Percentiles rank a stretch among this genome's conserved stretches.
Evolutionary conservation across 2,329 filamentous ascomycete species (phyloP).

Genomic region (Pseudofabraea citricarpa): DNA sequence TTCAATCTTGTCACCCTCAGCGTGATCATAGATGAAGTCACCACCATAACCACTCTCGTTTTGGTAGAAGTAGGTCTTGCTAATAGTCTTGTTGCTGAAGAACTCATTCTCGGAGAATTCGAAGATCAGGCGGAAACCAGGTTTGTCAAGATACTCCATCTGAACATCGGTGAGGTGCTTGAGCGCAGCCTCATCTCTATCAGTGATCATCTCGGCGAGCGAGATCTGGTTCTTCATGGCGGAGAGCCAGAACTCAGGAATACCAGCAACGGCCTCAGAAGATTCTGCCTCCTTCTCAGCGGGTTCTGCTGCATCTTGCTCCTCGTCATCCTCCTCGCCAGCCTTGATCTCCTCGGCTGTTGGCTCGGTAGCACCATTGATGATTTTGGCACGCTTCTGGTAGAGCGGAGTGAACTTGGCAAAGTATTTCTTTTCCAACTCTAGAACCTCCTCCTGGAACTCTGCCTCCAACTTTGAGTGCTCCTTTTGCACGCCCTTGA

Average conservation of each 20-base stretch:
- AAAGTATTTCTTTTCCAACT: slow-evolving; percentile 99
- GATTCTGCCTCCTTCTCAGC: slow-evolving; percentile 48
- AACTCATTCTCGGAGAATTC: slow-evolving; percentile 93
- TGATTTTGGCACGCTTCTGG: slow-evolving; percentile 86
- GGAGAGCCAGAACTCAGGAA: slow-evolving; percentile 98
- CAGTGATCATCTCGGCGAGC: slow-evolving; percentile 97
- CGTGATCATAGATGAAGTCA: slow-evolving; percentile 99
- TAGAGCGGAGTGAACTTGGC: slow-evolving; percentile 98
- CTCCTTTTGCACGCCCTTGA: slow-evolving; percentile 98
- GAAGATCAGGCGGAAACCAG: slow-evolving; percentile 97
- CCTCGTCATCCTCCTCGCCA: slow-evolving; percentile 72
- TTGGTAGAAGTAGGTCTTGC: slow-evolving; percentile 99
- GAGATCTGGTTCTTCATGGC: slow-evolving; percentile 99
- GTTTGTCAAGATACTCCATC: slow-evolving; percentile 99
- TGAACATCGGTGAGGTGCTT: slow-evolving; percentile 88
- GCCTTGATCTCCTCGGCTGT: slow-evolving; percentile 82
- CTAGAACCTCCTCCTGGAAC: slow-evolving; percentile 96
- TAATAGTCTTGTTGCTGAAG: slow-evolving; percentile 95
- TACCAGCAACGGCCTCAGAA: slow-evolving; percentile 59
- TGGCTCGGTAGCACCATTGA: slow-evolving; percentile 84
- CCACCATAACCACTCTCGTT: slow-evolving; percentile 98
- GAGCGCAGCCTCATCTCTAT: slow-evolving; percentile 89
- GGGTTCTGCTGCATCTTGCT: slow-evolving; percentile 45
- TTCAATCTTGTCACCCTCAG: slow-evolving; percentile 95
- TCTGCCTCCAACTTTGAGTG: slow-evolving; percentile 97